phyloP scores from a whole-genome alignment of 768 basidiomycete species.

The Coprinellus micaceus region DNA sequence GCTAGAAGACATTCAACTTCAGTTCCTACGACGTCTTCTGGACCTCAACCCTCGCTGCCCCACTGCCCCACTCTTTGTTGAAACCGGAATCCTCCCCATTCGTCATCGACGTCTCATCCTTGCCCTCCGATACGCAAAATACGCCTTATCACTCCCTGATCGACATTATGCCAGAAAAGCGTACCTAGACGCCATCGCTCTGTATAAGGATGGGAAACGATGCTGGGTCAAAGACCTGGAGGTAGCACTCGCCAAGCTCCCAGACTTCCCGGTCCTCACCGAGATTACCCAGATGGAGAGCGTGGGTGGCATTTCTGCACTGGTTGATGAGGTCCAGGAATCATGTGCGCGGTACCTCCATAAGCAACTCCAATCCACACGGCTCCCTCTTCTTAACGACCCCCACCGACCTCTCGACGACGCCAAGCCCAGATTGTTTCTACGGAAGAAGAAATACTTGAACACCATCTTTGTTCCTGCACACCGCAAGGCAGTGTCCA shows the following conservation, averaged over 20 bases:
- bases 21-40: constrained; percentile 20
- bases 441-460: background rate
- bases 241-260: background rate
- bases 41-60: constrained; percentile 14
- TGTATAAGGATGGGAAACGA: background rate
- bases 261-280: background rate
- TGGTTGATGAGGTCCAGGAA: background rate
- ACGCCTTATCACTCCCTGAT: constrained; percentile 10
- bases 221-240: constrained; percentile 1
- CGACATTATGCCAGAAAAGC: background rate
- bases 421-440: background rate
- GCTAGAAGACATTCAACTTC: constrained; percentile 16
- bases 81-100: constrained; percentile 23
- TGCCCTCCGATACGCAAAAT: constrained; percentile 17
- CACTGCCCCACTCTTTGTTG: constrained; percentile 18
- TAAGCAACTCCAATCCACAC: background rate
- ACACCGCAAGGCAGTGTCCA: background rate
- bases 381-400: background rate
- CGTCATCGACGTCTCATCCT: constrained; percentile 15
- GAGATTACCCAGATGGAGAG: background rate
- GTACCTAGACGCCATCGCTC: background rate
- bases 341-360: background rate
- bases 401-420: background rate
- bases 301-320: background rate
- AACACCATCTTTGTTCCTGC: background rate